These are phyloP conservation scores for Pseudocercospora eumusae DNA, from an alignment of 2,329 filamentous ascomycete genomes.

Conservation along the genomic window DNA sequence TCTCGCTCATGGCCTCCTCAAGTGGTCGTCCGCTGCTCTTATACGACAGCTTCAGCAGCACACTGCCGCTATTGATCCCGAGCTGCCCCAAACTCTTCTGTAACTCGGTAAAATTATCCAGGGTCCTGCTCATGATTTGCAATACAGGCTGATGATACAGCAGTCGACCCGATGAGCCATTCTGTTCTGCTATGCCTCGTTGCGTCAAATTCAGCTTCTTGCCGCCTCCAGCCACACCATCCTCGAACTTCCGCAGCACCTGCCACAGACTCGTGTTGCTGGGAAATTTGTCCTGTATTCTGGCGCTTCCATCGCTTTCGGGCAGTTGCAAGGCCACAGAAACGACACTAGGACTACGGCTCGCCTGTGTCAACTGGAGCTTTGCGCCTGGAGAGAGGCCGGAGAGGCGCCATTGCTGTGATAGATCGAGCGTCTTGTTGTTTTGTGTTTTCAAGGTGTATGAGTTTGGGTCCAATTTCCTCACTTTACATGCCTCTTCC, in stretches of 20 bases:
- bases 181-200: constrained; percentile 63
- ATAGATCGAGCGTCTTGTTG: constrained; percentile 82
- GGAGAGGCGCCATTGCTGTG: constrained; percentile 77
- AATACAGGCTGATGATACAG: constrained; percentile 86
- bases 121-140: constrained; percentile 57
- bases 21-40: constrained; percentile 74
- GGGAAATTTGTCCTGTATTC: constrained; percentile 80
- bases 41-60: constrained; percentile 76
- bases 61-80: constrained; percentile 81
- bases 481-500: constrained; percentile 81
- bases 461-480: constrained; percentile 70
- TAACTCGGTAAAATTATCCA: constrained; percentile 79
- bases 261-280: constrained; percentile 89
- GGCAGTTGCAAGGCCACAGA: constrained; percentile 87
- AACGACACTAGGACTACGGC: constrained; percentile 80
- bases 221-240: constrained; percentile 59
- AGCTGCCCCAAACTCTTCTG: constrained; percentile 87
- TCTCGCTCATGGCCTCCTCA: constrained; percentile 81
- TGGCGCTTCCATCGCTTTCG: constrained; percentile 65
- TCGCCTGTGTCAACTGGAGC: constrained; percentile 84
- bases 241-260: constrained; percentile 86
- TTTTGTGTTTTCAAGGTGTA: constrained; percentile 86
- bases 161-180: constrained; percentile 66
- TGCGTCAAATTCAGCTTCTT: constrained; percentile 75
- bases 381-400: constrained; percentile 84